Evolutionary conservation across 257 asterid species (phyloP).

Genomic region (Linderniella brevidens): DNA sequence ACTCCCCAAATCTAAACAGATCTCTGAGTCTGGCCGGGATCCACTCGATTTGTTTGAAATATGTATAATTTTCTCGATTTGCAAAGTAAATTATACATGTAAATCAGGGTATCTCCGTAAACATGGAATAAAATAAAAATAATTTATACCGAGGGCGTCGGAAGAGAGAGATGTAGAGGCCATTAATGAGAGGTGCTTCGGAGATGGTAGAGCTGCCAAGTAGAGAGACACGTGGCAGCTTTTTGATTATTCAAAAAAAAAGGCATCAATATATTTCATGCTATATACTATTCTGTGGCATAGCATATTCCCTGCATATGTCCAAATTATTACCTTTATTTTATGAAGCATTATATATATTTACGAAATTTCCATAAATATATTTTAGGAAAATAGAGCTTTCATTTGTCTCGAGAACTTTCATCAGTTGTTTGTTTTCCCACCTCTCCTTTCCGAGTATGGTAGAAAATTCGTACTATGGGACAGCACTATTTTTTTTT

Average conservation of each 20-base stretch:
- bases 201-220: conserved; percentile 26
- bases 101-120: no score
- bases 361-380: no score
- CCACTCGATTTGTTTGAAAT: conserved; percentile 9
- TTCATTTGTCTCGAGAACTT: no score
- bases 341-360: no score
- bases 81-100: not conserved
- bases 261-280: conserved; percentile 29
- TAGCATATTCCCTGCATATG: conserved; percentile 12
- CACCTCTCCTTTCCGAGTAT: no score
- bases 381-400: no score
- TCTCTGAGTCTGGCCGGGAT: conserved; percentile 5
- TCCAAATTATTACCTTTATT: no score
- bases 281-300: conserved; percentile 2
- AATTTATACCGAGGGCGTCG: conserved; percentile 1
- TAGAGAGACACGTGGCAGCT: conserved; percentile 36
- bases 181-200: conserved; percentile 10
- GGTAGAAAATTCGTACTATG: no score
- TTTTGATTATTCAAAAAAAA: conserved; percentile 12
- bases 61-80: conserved; percentile 3
- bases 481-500: no score
- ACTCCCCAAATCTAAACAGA: conserved; percentile 18
- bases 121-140: not conserved
- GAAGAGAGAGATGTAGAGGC: conserved; percentile 12
- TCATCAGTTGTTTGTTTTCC: no score